Conservation (phyloP, 2,329 filamentous ascomycete genomes). For the Zymoseptoria passerinii region DNA sequence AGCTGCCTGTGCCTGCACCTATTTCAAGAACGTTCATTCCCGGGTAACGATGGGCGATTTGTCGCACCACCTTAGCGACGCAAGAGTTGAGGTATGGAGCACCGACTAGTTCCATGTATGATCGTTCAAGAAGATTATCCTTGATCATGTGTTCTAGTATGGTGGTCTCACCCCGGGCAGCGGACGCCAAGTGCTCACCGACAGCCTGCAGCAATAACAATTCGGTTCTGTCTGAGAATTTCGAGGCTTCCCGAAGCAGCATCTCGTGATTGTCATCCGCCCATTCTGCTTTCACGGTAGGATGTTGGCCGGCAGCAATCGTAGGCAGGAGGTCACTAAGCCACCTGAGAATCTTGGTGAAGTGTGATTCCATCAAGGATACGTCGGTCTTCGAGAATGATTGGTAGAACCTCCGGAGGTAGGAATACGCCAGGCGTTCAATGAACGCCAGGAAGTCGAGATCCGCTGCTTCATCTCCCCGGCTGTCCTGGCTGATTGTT, state of each 20-base stretch:
- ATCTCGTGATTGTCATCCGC: constrained; percentile 2
- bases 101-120: constrained; percentile 23
- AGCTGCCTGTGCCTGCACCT: constrained; percentile 39
- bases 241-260: constrained; percentile 1
- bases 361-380: constrained; percentile 1
- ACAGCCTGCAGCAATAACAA: constrained; percentile 1
- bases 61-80: constrained; percentile 8
- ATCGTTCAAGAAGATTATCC: constrained; percentile 10
- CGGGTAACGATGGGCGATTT: constrained; percentile 34
- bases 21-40: constrained; percentile 39
- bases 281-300: constrained; percentile 4
- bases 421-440: constrained; percentile 5
- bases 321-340: not conserved
- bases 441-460: constrained; percentile 3
- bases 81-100: not conserved
- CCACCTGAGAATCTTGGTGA: constrained; percentile 2
- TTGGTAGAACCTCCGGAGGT: constrained; percentile 4
- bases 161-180: constrained; percentile 4
- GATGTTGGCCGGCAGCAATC: constrained; percentile 2
- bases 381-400: constrained; percentile 4
- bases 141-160: constrained; percentile 8
- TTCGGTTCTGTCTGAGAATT: not conserved
- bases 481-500: constrained; percentile 1
- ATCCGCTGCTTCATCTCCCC: constrained; percentile 1
- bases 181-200: constrained; percentile 3